A percentile compares a stretch with the other conserved stretches of the same genome.
phyloP scores from a whole-genome alignment of 2,329 filamentous ascomycete genomes.

The Fusarium secorum region DNA sequence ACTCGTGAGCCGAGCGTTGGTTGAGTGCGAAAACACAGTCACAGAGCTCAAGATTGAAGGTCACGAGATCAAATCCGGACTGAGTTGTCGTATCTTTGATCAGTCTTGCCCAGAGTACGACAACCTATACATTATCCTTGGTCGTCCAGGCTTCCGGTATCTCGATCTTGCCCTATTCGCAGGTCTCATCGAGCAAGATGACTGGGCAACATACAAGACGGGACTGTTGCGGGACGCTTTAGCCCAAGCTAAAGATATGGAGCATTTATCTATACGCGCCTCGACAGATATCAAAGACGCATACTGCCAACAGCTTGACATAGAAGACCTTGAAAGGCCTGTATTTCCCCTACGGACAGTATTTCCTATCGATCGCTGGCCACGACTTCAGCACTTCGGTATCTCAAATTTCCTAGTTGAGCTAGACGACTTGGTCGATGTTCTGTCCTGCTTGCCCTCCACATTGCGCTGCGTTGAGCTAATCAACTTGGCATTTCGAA shows the following conservation, averaged over 20 bases:
- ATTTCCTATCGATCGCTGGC: neutral
- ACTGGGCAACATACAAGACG: neutral
- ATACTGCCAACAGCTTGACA: accelerated
- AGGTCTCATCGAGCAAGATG: neutral
- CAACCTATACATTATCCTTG: neutral
- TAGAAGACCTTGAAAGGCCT: neutral
- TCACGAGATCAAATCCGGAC: neutral
- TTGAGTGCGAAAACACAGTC: neutral
- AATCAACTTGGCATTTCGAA: neutral
- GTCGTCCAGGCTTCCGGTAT: neutral
- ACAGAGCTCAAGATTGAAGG: neutral
- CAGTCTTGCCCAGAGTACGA: neutral
- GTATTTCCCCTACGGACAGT: neutral
- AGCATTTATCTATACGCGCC: neutral
- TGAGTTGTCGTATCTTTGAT: neutral
- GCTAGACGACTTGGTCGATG: neutral
- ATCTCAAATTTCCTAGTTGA: neutral
- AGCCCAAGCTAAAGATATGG: neutral
- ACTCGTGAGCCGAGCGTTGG: neutral
- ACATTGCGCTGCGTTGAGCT: neutral
- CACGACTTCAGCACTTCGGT: neutral
- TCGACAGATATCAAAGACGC: accelerated
- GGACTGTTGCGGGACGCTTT: neutral
- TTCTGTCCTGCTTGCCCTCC: neutral
- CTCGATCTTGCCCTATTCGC: neutral